phyloP scores from a whole-genome alignment of 2,329 filamentous ascomycete species.

The Penicillium sp. region DNA sequence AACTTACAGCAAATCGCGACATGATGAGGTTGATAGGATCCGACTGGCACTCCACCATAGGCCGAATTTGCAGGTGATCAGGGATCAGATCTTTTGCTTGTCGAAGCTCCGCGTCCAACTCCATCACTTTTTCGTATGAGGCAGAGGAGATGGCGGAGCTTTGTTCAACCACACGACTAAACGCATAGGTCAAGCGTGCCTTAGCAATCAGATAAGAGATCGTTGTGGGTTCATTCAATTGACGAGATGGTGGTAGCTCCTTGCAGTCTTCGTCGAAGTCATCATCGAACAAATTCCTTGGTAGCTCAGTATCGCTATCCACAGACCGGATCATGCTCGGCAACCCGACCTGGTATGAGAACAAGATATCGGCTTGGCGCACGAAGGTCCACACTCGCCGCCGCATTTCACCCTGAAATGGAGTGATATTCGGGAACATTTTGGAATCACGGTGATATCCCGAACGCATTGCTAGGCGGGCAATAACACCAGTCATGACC shows the following conservation, averaged over 20 bases:
- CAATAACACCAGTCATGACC: slow-evolving; percentile 60
- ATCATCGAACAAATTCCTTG: slow-evolving; percentile 63
- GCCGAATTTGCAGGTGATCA: slow-evolving; percentile 72
- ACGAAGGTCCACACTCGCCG: slow-evolving; percentile 51
- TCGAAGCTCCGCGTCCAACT: slow-evolving; percentile 58
- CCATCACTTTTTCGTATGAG: slow-evolving; percentile 62
- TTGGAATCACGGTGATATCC: slow-evolving; percentile 63
- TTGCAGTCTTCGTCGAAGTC: slow-evolving; percentile 60
- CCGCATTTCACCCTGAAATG: slow-evolving; percentile 61
- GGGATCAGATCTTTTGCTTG: slow-evolving; percentile 66
- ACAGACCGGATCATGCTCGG: slow-evolving; percentile 64
- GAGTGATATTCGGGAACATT: slow-evolving; percentile 58
- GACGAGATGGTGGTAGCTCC: slow-evolving; percentile 57
- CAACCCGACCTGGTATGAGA: slow-evolving; percentile 66
- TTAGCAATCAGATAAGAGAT: slow-evolving; percentile 52
- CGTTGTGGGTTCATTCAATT: slow-evolving; percentile 59
- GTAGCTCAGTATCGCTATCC: slow-evolving; percentile 62
- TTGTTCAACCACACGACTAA: slow-evolving; percentile 47
- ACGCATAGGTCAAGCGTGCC: slow-evolving; percentile 42
- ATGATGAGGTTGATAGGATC: slow-evolving; percentile 71
- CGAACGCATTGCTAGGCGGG: slow-evolving; percentile 64
- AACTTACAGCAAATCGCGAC: slow-evolving; percentile 67
- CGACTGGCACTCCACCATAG: slow-evolving; percentile 69
- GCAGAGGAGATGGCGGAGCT: slow-evolving; percentile 43
- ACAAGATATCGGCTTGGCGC: slow-evolving; percentile 61